Base-by-base conservation (phyloP, 495 filamentous ascomycete genomes). In the Amniculicola lignicola region DNA sequence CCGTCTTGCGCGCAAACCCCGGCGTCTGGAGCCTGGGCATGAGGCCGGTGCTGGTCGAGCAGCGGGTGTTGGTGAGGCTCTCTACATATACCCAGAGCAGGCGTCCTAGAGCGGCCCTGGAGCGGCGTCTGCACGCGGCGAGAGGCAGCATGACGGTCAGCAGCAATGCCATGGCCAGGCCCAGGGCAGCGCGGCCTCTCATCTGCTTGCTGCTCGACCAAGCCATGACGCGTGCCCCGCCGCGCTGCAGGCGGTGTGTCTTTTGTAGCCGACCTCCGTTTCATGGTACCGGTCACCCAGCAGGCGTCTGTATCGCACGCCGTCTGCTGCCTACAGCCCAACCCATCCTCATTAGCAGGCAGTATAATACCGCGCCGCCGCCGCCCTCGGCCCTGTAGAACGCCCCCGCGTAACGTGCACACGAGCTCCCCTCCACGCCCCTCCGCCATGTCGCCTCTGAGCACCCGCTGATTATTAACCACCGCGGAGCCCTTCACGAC, bases 391-490 rank as follows among this genome's bases (percentile, higher is more conserved):
- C 50, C 7, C 2, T 25, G 14, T 15, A 21, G n/a, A 5, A 16
- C 50, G 38, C 23, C 11, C 24, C 38, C 28, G 21, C 50, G 14
- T 22, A 37, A 33, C 27, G 12, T 22, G 42, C 25, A 25, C 29
- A 55, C 29, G 21, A 49, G 12, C 44, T 19, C 31, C 14, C 18
- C 25, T 23, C 27, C 27, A 48, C 41, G 11, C 14, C 43, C 25
- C 4, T 36, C 22, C 50, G 24, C 50, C 39, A 54, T 42, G 50
- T 23, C 29, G 46, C 27, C 38, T 15, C 48, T 36, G 25, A 44
- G 7, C 53, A 19, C 9, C n/a, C 38, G 31, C 27, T 61, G 57
- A 61, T 61, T 61, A 61, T 61, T 61, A 61, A 57, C 51, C 24
- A 7, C 37, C 37, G 37, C 16, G 6, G 35, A 7, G 44, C 33